phyloP scores from a whole-genome alignment of 352 stramenopile genomes.

The Phytophthora uliginosa region DNA sequence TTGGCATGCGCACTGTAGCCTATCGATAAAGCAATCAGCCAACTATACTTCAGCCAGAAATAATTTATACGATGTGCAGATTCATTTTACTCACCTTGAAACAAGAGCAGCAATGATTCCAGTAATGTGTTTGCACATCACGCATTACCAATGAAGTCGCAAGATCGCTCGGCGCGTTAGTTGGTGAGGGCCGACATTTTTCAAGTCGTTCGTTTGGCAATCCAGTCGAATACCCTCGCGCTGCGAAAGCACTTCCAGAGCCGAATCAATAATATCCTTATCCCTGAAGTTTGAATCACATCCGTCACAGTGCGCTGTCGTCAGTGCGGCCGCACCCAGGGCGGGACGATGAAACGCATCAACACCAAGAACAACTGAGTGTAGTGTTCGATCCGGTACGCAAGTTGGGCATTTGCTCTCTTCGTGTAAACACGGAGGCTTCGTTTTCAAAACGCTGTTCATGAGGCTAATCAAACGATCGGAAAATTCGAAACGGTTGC shows the following conservation, averaged over 20 bases:
- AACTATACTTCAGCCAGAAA: too few relatives aligned
- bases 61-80: too few relatives aligned
- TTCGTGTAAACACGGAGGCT: not conserved
- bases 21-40: too few relatives aligned
- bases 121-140: conserved; percentile 24
- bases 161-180: too few relatives aligned
- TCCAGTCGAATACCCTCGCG: too few relatives aligned
- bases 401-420: not conserved
- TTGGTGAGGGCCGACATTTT: too few relatives aligned
- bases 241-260: not conserved
- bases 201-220: too few relatives aligned
- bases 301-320: not conserved
- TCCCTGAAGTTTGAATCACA: conserved; percentile 3
- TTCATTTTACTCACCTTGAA: conserved; percentile 16
- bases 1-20: too few relatives aligned
- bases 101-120: conserved; percentile 23
- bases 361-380: not conserved
- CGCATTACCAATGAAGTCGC: conserved; percentile 2
- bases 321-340: too few relatives aligned
- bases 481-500: too few relatives aligned
- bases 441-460: conserved; percentile 4
- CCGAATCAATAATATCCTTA: conserved; percentile 16
- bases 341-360: conserved; percentile 17
- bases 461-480: too few relatives aligned
- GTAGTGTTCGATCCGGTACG: too few relatives aligned